Conservation (phyloP, 495 filamentous ascomycete species). For the Annulohypoxylon nitens region DNA sequence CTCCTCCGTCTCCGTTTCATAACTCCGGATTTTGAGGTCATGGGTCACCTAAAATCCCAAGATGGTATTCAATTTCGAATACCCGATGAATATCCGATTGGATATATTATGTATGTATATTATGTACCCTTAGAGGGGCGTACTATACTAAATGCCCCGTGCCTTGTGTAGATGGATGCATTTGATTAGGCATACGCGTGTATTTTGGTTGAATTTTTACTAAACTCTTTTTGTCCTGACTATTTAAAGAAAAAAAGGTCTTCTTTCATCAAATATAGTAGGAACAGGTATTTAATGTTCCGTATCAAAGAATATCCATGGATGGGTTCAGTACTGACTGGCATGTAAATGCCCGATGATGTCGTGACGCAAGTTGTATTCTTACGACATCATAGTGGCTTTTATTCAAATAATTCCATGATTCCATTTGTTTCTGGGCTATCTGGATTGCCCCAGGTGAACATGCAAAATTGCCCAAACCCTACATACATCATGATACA, state of each 20-base stretch:
- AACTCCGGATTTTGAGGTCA: constrained; percentile 25
- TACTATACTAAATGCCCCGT: background rate
- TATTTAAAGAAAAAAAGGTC: background rate
- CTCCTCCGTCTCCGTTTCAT: constrained; percentile 34
- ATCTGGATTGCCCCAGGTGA: constrained; percentile 2
- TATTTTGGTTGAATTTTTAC: constrained; percentile 7
- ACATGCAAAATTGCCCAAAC: constrained; percentile 11
- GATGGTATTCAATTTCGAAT: background rate
- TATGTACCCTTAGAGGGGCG: background rate
- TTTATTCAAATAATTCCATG: constrained; percentile 3
- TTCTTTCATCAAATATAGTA: background rate
- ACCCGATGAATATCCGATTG: constrained; percentile 26
- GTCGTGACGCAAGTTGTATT: constrained; percentile 40
- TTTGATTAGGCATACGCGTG: constrained; percentile 1
- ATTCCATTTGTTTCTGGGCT: constrained; percentile 6
- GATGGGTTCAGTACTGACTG: constrained; percentile 8
- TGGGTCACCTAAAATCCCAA: constrained; percentile 8
- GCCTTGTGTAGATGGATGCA: constrained; percentile 11
- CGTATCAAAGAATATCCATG: background rate
- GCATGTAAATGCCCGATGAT: constrained; percentile 26
- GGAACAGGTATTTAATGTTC: background rate
- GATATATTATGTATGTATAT: background rate
- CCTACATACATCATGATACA: background rate
- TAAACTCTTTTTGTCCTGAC: background rate
- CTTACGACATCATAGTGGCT: constrained; percentile 40